These are phyloP conservation scores for Verbena officinalis DNA, from an alignment of 257 asterid species.

Conservation along the genomic window DNA sequence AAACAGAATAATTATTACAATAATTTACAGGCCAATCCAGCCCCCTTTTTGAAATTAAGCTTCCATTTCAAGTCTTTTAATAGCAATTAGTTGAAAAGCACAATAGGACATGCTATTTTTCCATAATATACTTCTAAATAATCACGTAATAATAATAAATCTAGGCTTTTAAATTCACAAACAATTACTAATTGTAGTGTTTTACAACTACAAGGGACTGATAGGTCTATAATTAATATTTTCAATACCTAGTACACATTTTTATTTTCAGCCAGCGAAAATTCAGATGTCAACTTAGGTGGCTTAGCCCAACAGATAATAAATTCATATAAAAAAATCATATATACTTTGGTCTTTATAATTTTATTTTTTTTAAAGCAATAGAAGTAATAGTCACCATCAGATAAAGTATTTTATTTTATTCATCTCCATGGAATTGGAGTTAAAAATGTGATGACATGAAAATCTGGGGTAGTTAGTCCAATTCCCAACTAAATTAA, in stretches of 20 bases:
- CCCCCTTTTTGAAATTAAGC: neutral
- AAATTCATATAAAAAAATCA: neutral
- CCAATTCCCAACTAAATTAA: neutral
- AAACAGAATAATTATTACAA: too few species aligned
- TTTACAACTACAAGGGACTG: slow-evolving; percentile 20
- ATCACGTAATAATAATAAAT: slow-evolving; percentile 1
- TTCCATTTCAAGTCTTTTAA: slow-evolving; percentile 15
- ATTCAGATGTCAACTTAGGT: too few species aligned
- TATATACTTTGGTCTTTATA: neutral
- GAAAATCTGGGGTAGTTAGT: slow-evolving; percentile 12
- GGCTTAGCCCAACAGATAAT: slow-evolving; percentile 11
- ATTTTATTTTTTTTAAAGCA: too few species aligned
- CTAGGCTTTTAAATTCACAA: neutral
- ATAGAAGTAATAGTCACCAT: too few species aligned
- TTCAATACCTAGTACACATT: slow-evolving; percentile 3
- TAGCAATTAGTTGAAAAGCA: slow-evolving; percentile 21
- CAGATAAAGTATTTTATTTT: neutral
- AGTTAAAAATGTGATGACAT: neutral
- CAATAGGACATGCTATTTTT: slow-evolving; percentile 14
- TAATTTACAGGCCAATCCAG: too few species aligned
- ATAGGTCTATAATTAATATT: neutral
- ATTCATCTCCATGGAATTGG: too few species aligned
- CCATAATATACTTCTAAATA: slow-evolving; percentile 1
- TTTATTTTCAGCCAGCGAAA: too few species aligned
- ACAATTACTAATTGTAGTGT: slow-evolving; percentile 2